Percentiles rank a stretch among this genome's conserved stretches.
These are phyloP conservation scores for Melastoma malabathricum DNA, from an alignment of 345 rosid species.

Conservation along the genomic window DNA sequence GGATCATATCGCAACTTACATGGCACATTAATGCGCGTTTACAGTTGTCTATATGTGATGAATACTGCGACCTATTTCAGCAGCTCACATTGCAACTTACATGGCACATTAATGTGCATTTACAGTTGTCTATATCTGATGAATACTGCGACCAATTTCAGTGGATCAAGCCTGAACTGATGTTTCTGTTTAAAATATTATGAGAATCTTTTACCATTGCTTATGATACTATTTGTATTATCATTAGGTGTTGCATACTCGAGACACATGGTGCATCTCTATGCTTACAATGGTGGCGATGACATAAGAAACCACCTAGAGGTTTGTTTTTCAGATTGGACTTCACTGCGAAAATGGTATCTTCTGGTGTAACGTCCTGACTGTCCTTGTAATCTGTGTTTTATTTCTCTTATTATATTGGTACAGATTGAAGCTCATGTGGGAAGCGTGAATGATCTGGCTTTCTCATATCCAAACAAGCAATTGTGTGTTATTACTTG, in stretches of 20 bases:
- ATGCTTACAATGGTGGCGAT: slow-evolving; percentile 47
- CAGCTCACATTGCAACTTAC: background rate
- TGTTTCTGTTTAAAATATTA: background rate
- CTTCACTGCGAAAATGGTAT: background rate
- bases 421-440: slow-evolving; percentile 76
- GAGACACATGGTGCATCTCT: slow-evolving; percentile 65
- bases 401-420: slow-evolving; percentile 2
- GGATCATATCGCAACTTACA: background rate
- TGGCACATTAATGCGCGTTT: background rate
- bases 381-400: background rate
- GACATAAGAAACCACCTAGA: slow-evolving; percentile 54
- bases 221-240: slow-evolving; percentile 6
- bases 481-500: slow-evolving; percentile 59
- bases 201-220: background rate
- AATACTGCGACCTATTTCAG: no score
- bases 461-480: slow-evolving; percentile 66
- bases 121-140: no score
- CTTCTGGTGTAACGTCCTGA: background rate
- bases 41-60: no score
- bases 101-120: background rate
- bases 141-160: no score
- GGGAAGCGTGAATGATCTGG: slow-evolving; percentile 79
- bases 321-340: slow-evolving; percentile 28
- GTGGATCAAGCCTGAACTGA: no score
- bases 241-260: slow-evolving; percentile 81